Evolutionary conservation across 495 filamentous ascomycete species (phyloP).

Genomic region (Penicillium canescens): DNA sequence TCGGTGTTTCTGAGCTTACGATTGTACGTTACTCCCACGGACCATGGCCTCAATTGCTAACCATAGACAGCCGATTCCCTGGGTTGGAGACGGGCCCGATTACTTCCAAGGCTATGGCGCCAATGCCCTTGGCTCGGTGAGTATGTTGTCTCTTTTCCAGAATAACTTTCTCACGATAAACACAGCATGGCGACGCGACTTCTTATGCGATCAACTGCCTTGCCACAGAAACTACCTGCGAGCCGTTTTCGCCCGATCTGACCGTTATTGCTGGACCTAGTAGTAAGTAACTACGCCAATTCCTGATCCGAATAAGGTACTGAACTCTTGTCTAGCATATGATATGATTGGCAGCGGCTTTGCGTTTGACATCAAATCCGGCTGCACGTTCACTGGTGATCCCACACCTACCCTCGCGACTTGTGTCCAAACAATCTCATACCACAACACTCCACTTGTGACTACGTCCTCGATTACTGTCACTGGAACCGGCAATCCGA

Average conservation of each 20-base stretch:
- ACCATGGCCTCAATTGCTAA: not conserved
- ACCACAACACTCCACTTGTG: not conserved
- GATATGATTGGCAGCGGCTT: not conserved
- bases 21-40: not conserved
- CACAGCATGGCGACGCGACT: not conserved
- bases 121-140: not conserved
- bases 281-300: not conserved
- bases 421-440: not conserved
- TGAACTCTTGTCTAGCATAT: not conserved
- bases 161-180: not conserved
- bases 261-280: not conserved
- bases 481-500: not conserved
- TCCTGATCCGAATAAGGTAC: not conserved
- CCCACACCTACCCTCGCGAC: not conserved
- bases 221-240: not conserved
- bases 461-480: not conserved
- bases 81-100: not conserved
- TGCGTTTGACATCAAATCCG: slow-evolving; percentile 1
- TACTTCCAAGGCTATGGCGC: slow-evolving; percentile 7
- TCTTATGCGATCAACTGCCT: slow-evolving; percentile 8
- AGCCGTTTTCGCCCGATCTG: slow-evolving; percentile 2
- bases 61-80: slow-evolving; percentile 2
- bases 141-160: not conserved
- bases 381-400: not conserved
- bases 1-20: not conserved